A percentile compares a stretch with the other conserved stretches of the same genome.
Evolutionary conservation across 805 yeast genomes (phyloP).

Genomic region (Kodamaea neixiangensis): DNA sequence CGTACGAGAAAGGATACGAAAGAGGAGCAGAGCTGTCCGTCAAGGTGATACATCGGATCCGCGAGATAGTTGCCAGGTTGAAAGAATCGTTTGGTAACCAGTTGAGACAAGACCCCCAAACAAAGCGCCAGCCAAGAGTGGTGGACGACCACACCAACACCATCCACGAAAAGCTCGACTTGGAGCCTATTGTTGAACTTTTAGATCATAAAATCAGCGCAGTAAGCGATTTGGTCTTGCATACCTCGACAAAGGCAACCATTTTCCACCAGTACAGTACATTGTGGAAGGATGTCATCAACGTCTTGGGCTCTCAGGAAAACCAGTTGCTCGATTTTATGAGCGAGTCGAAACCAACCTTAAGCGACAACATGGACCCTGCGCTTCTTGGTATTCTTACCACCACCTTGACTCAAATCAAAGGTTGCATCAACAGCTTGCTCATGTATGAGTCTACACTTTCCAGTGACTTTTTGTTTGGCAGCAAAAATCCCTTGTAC

Average conservation of each 20-base stretch:
- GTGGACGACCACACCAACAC: slow-evolving; percentile 40
- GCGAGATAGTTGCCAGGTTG: slow-evolving; percentile 2
- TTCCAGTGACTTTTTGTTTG: slow-evolving; percentile 7
- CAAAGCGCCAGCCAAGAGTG: slow-evolving; percentile 1
- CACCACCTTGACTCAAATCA: slow-evolving; percentile 9
- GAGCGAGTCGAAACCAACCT: slow-evolving; percentile 11
- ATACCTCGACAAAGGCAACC: slow-evolving; percentile 29
- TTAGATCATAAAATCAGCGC: slow-evolving; percentile 33
- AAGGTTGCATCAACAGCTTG: slow-evolving; percentile 7
- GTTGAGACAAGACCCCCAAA: not conserved
- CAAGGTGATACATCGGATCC: slow-evolving; percentile 19
- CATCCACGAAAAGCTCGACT: slow-evolving; percentile 31
- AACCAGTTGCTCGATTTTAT: slow-evolving; percentile 19
- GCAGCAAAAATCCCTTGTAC: slow-evolving; percentile 11
- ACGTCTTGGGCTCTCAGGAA: slow-evolving; percentile 28
- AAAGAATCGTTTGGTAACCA: slow-evolving; percentile 1
- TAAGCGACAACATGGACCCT: slow-evolving; percentile 5
- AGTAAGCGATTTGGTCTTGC: slow-evolving; percentile 23
- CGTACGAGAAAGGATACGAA: slow-evolving; percentile 38
- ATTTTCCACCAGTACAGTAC: slow-evolving; percentile 27
- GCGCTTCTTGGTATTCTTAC: slow-evolving; percentile 8
- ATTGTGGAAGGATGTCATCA: slow-evolving; percentile 30
- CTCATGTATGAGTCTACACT: slow-evolving; percentile 5
- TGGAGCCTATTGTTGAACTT: slow-evolving; percentile 33
- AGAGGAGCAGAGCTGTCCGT: slow-evolving; percentile 34